These are phyloP conservation scores for Sambucus nigra DNA, from an alignment of 129 eudicot species.

Conservation along the genomic window DNA sequence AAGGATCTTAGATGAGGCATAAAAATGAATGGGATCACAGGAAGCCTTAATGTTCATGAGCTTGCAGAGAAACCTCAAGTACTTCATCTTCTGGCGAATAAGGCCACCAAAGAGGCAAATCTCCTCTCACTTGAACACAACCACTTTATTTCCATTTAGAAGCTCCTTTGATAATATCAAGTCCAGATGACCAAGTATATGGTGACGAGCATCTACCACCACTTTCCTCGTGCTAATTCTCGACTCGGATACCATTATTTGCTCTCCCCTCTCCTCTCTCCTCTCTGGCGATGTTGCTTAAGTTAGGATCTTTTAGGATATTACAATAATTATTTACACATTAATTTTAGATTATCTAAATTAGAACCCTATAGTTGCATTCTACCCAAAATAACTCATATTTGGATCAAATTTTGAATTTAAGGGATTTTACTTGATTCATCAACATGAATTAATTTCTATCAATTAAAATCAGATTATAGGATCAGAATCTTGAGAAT, in stretches of 20 bases:
- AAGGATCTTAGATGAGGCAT: constrained; percentile 77
- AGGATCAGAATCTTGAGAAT: no score
- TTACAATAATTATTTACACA: no score
- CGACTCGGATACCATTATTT: constrained; percentile 64
- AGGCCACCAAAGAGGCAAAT: constrained; percentile 79
- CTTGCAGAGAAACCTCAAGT: constrained; percentile 52
- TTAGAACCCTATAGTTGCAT: no score
- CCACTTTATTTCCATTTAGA: constrained; percentile 55
- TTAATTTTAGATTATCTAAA: no score
- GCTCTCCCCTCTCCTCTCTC: no score
- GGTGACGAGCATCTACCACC: constrained; percentile 78
- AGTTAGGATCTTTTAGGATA: no score
- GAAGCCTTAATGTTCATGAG: constrained; percentile 86
- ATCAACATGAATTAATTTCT: no score
- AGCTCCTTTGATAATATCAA: constrained; percentile 68
- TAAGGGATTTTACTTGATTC: no score
- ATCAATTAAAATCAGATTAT: no score
- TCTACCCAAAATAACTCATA: no score
- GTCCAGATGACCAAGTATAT: constrained; percentile 62
- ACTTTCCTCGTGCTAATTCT: constrained; percentile 49
- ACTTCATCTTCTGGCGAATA: constrained; percentile 87
- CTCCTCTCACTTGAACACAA: constrained; percentile 67
- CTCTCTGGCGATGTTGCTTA: constrained; percentile 1
- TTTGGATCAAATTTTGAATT: no score
- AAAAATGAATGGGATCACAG: constrained; percentile 79